A percentile compares a stretch with the other conserved stretches of the same genome.
Conservation (phyloP, 345 rosid species). For the Geranium brycei region DNA sequence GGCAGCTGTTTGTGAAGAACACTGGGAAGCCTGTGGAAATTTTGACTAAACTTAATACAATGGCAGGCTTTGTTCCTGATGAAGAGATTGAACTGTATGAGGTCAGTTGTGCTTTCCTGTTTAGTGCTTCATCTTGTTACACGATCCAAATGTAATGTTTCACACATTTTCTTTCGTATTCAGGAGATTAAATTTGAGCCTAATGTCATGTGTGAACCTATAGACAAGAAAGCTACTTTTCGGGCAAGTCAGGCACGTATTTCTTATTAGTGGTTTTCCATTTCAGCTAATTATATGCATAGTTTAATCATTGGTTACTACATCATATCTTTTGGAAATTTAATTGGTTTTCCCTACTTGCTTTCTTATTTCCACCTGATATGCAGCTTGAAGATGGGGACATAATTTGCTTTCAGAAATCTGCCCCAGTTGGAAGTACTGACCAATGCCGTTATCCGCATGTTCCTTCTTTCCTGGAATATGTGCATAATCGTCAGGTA, state of each 20-base stretch:
- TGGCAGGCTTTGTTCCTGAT: conserved; percentile 86
- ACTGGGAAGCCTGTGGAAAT: conserved; percentile 71
- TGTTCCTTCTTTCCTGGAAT: conserved; percentile 1
- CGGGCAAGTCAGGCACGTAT: conserved; percentile 14
- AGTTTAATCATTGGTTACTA: too few relatives aligned
- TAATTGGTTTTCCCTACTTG: too few relatives aligned
- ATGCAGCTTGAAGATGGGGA: conserved; percentile 38
- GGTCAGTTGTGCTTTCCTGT: conserved; percentile 26
- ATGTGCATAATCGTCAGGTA: conserved; percentile 33
- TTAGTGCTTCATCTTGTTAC: too few relatives aligned
- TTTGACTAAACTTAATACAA: conserved; percentile 51
- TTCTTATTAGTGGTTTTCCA: too few relatives aligned
- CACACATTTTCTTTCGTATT: neutral
- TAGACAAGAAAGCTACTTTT: conserved; percentile 23
- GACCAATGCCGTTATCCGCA: conserved; percentile 21
- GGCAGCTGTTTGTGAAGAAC: conserved; percentile 70
- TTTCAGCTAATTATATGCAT: too few relatives aligned
- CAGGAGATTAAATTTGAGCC: conserved; percentile 34
- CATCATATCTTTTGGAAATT: too few relatives aligned
- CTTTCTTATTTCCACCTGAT: too few relatives aligned
- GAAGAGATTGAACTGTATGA: conserved; percentile 82
- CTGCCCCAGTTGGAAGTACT: conserved; percentile 12
- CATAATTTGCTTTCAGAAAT: conserved; percentile 33
- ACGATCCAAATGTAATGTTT: too few relatives aligned
- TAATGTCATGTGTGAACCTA: conserved; percentile 25